Conservation (phyloP, 2,329 filamentous ascomycete genomes). For the Sclerotinia subarctica region DNA sequence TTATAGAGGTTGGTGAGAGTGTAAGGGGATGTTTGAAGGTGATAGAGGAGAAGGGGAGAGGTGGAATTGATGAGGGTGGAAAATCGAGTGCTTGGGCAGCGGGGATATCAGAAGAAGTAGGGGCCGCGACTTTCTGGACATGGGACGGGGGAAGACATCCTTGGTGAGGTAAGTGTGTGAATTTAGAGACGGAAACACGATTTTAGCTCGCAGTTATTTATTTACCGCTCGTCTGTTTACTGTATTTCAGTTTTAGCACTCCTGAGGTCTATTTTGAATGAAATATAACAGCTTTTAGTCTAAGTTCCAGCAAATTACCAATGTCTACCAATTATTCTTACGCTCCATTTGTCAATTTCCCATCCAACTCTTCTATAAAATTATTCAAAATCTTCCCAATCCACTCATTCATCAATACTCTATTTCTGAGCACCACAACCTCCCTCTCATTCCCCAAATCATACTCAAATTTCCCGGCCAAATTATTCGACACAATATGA, state of each 20-base stretch:
- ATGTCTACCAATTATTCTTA: background rate
- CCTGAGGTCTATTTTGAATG: too few species aligned
- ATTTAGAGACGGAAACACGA: background rate
- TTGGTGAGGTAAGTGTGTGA: background rate
- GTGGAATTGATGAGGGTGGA: slow-evolving; percentile 4
- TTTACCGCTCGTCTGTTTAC: background rate
- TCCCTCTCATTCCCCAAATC: slow-evolving; percentile 9
- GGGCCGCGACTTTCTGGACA: slow-evolving; percentile 1
- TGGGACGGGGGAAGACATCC: slow-evolving; percentile 7
- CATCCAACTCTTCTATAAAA: background rate
- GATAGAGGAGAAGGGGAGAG: slow-evolving; percentile 3
- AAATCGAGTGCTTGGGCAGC: background rate
- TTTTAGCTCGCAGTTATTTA: background rate
- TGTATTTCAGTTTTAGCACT: background rate
- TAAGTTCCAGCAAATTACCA: background rate
- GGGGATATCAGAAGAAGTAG: background rate
- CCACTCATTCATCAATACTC: background rate
- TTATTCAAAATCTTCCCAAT: background rate
- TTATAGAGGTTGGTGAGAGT: background rate
- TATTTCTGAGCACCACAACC: background rate
- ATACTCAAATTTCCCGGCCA: background rate
- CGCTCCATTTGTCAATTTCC: fast-evolving
- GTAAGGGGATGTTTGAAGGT: slow-evolving; percentile 2
- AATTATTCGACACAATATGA: slow-evolving; percentile 9
- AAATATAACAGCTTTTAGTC: background rate